phyloP scores from a whole-genome alignment of 1,139 yeast species.

The Taphrina communis region DNA sequence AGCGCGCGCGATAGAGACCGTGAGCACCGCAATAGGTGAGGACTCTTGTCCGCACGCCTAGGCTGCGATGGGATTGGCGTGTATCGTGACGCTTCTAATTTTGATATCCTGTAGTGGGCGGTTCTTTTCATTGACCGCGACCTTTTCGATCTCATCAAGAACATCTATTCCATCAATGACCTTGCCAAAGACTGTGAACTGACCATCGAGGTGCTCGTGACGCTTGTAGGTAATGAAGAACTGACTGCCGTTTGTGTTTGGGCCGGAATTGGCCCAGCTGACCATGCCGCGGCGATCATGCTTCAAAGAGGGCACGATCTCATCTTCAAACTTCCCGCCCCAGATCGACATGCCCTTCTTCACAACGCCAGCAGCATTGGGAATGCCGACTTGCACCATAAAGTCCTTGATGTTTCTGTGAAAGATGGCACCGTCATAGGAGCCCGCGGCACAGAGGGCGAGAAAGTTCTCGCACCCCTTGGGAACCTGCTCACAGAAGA shows the following conservation, averaged over 20 bases:
- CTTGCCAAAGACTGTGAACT: slow-evolving; percentile 64
- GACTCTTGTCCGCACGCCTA: not conserved
- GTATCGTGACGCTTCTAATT: slow-evolving; percentile 55
- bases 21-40: not conserved
- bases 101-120: slow-evolving; percentile 54
- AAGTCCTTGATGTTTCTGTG: slow-evolving; percentile 56
- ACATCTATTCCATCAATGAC: slow-evolving; percentile 55
- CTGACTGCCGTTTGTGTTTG: slow-evolving; percentile 57
- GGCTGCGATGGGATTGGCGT: slow-evolving; percentile 53
- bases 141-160: slow-evolving; percentile 54
- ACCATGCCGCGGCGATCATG: slow-evolving; percentile 56
- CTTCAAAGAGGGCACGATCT: slow-evolving; percentile 54
- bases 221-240: slow-evolving; percentile 56
- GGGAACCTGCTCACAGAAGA: slow-evolving; percentile 55
- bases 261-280: slow-evolving; percentile 59
- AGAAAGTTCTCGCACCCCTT: slow-evolving; percentile 56
- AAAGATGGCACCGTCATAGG: slow-evolving; percentile 55
- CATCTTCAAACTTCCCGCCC: slow-evolving; percentile 61
- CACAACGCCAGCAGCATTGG: slow-evolving; percentile 55
- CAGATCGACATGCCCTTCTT: slow-evolving; percentile 61
- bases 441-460: slow-evolving; percentile 59
- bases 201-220: slow-evolving; percentile 59
- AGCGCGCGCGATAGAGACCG: not conserved
- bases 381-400: slow-evolving; percentile 42
- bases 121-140: slow-evolving; percentile 54